Evolutionary conservation across 768 basidiomycete species (phyloP).

Genomic region (Lyophyllum decastes): DNA sequence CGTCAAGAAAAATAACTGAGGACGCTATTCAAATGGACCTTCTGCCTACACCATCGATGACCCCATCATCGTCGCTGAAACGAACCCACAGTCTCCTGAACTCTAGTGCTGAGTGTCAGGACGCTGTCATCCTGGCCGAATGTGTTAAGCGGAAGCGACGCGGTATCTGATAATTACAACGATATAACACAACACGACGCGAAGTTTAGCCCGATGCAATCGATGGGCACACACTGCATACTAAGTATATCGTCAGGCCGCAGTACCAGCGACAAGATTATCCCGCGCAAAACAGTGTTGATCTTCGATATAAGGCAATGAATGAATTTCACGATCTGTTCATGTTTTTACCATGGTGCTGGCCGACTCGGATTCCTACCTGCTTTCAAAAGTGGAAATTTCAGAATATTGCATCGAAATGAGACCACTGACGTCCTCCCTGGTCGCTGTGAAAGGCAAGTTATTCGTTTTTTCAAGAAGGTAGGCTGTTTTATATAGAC

Average conservation of each 20-base stretch:
- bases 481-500: neutral
- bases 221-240: too few relatives aligned
- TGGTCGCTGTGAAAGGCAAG: neutral
- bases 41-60: slow-evolving; percentile 27
- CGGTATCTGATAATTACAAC: neutral
- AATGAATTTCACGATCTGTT: too few relatives aligned
- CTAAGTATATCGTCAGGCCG: too few relatives aligned
- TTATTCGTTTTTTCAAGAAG: neutral
- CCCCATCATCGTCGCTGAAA: slow-evolving; percentile 31
- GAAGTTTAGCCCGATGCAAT: neutral
- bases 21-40: slow-evolving; percentile 3
- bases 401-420: neutral
- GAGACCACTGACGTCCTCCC: neutral
- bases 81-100: slow-evolving; percentile 21
- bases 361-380: too few relatives aligned
- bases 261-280: too few relatives aligned
- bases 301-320: too few relatives aligned
- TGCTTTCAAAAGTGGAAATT: neutral
- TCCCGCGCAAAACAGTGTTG: too few relatives aligned
- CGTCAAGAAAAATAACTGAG: slow-evolving; percentile 3
- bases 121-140: slow-evolving; percentile 33
- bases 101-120: slow-evolving; percentile 1
- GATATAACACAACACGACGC: too few relatives aligned
- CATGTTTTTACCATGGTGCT: too few relatives aligned
- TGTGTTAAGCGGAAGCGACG: slow-evolving; percentile 44